A percentile compares a stretch with the other conserved stretches of the same genome.
Evolutionary conservation across 2,329 filamentous ascomycete species (phyloP).

Genomic region (Pseudocercospora crystallina): DNA sequence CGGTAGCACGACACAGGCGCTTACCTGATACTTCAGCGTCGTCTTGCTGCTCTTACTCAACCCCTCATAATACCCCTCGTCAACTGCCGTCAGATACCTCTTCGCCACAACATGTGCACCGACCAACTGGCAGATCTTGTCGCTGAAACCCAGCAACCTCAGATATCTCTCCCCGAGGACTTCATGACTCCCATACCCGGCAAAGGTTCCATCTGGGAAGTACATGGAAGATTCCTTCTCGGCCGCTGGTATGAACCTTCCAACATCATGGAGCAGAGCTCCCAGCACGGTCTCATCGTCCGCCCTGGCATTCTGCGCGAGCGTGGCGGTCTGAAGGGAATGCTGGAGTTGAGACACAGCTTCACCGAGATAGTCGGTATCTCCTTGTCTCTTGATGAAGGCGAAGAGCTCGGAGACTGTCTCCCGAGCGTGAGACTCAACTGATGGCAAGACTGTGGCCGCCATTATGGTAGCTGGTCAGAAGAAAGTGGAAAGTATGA

Average conservation of each 20-base stretch:
- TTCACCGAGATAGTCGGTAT: conserved; percentile 35
- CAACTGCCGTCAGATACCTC: conserved; percentile 40
- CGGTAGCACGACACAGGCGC: neutral
- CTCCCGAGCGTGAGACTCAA: conserved; percentile 15
- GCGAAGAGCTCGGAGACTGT: conserved; percentile 23
- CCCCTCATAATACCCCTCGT: conserved; percentile 36
- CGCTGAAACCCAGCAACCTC: conserved; percentile 36
- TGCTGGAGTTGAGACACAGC: conserved; percentile 34
- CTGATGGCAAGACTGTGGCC: conserved; percentile 1
- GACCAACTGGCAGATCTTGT: conserved; percentile 39
- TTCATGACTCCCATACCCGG: conserved; percentile 42
- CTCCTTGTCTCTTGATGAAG: conserved; percentile 29
- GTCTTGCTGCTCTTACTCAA: conserved; percentile 40
- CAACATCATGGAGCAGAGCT: conserved; percentile 45
- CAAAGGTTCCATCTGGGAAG: conserved; percentile 29
- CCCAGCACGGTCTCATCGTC: conserved; percentile 38
- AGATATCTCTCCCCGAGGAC: conserved; percentile 40
- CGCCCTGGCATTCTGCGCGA: conserved; percentile 24
- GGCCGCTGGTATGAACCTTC: conserved; percentile 42
- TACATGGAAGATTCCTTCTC: conserved; percentile 26
- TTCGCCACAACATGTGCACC: conserved; percentile 43
- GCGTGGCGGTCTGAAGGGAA: conserved; percentile 34
- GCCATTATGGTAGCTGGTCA: too few relatives aligned
- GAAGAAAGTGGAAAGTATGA: neutral
- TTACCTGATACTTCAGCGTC: conserved; percentile 39